A percentile compares a stretch with the other conserved stretches of the same genome.
Conservation (phyloP, 2,329 filamentous ascomycete species). For the Diaporthe caulivora region DNA sequence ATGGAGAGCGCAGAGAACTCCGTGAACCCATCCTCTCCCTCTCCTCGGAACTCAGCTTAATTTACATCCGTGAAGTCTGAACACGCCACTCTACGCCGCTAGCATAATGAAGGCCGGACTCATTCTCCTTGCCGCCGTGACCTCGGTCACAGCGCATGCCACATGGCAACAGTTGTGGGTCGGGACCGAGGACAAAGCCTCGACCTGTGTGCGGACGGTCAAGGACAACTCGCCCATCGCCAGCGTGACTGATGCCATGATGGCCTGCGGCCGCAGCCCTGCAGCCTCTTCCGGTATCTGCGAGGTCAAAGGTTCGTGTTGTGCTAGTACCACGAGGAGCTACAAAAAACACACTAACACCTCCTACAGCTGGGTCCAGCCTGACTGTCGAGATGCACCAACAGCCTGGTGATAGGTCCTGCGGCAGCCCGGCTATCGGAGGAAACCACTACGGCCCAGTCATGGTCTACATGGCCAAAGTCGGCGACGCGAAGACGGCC, state of each 20-base stretch:
- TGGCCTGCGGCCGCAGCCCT: slow-evolving; percentile 55
- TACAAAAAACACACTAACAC: slow-evolving; percentile 40
- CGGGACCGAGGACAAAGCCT: slow-evolving; percentile 27
- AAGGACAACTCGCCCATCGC: slow-evolving; percentile 60
- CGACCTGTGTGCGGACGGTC: slow-evolving; percentile 31
- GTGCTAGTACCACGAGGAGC: background rate
- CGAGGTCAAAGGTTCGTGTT: slow-evolving; percentile 39
- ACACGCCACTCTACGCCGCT: background rate
- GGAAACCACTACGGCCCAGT: slow-evolving; percentile 67
- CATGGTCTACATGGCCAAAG: slow-evolving; percentile 64
- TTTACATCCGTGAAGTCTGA: too few species aligned
- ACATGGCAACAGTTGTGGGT: slow-evolving; percentile 34
- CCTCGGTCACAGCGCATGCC: slow-evolving; percentile 28
- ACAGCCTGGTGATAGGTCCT: slow-evolving; percentile 54
- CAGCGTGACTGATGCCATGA: slow-evolving; percentile 53
- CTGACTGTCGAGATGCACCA: slow-evolving; percentile 68
- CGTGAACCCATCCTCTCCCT: background rate
- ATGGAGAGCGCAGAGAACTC: background rate
- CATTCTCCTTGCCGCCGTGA: slow-evolving; percentile 28
- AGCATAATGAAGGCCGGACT: slow-evolving; percentile 25
- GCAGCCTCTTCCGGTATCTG: slow-evolving; percentile 48
- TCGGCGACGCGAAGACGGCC: slow-evolving; percentile 59
- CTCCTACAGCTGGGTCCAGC: slow-evolving; percentile 56
- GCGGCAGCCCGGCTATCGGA: slow-evolving; percentile 63
- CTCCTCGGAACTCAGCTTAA: too few species aligned